Evolutionary conservation across 2,329 filamentous ascomycete genomes (phyloP).

Genomic region (Microsporum audouinii): DNA sequence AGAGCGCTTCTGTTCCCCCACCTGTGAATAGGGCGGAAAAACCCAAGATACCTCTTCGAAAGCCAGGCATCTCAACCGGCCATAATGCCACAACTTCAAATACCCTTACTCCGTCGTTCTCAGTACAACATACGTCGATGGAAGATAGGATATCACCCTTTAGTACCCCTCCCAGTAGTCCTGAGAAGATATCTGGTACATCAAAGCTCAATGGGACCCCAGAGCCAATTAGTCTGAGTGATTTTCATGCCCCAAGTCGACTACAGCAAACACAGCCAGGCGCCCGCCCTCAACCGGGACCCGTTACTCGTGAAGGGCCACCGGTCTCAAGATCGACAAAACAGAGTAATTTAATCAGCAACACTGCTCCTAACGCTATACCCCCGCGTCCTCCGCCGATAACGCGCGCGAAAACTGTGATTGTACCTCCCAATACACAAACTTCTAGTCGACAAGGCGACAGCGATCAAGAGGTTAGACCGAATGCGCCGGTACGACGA

Average conservation of each 20-base stretch:
- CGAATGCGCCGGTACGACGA: background rate
- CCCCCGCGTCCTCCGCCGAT: background rate
- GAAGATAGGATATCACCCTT: slow-evolving; percentile 61
- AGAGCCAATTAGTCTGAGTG: background rate
- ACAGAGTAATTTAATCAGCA: background rate
- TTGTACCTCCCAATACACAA: background rate
- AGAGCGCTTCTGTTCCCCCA: slow-evolving; percentile 47
- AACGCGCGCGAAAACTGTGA: background rate
- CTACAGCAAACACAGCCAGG: background rate
- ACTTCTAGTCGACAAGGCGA: background rate
- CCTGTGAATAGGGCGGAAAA: slow-evolving; percentile 74
- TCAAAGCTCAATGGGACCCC: background rate
- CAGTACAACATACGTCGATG: slow-evolving; percentile 17
- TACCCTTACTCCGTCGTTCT: slow-evolving; percentile 20
- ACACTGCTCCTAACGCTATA: background rate
- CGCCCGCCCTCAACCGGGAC: background rate
- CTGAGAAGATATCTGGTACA: slow-evolving; percentile 38
- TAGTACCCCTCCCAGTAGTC: slow-evolving; percentile 69
- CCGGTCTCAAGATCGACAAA: background rate
- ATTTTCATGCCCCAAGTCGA: background rate
- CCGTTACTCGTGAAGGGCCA: background rate
- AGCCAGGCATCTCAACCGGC: slow-evolving; percentile 27
- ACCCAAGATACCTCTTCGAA: slow-evolving; percentile 50
- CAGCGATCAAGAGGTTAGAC: background rate
- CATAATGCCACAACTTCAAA: slow-evolving; percentile 12